A percentile compares a stretch with the other conserved stretches of the same genome.
phyloP scores from a whole-genome alignment of 495 filamentous ascomycete genomes.

The Aspergillus biplanus region DNA sequence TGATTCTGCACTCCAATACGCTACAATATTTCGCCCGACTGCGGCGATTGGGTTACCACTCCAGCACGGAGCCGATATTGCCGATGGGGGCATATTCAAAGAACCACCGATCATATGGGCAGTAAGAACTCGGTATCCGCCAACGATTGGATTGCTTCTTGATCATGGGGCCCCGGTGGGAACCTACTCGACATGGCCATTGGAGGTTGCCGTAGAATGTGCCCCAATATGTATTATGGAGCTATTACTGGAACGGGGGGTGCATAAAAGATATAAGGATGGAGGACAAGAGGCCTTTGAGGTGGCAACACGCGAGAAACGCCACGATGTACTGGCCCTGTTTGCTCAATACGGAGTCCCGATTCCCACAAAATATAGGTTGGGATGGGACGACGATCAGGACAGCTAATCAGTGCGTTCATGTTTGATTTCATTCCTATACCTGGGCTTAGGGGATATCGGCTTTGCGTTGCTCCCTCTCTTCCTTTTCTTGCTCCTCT shows the following conservation, averaged over 20 bases:
- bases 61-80: background rate
- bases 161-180: background rate
- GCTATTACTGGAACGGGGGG: background rate
- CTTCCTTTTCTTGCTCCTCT: too few relatives aligned
- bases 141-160: background rate
- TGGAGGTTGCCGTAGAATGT: background rate
- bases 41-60: background rate
- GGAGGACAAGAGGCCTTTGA: background rate
- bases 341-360: background rate
- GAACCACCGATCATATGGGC: background rate
- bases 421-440: too few relatives aligned
- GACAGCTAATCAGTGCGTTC: too few relatives aligned
- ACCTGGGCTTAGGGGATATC: too few relatives aligned
- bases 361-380: too few relatives aligned
- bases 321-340: background rate
- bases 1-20: background rate
- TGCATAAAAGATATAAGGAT: background rate
- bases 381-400: too few relatives aligned
- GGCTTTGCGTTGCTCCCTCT: too few relatives aligned
- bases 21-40: background rate
- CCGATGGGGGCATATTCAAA: background rate
- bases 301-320: background rate
- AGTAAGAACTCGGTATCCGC: background rate
- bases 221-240: background rate
- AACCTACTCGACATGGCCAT: background rate